A percentile compares a stretch with the other conserved stretches of the same genome.
Conservation (phyloP, 2,329 filamentous ascomycete species). For the Colletotrichum graminicola region DNA sequence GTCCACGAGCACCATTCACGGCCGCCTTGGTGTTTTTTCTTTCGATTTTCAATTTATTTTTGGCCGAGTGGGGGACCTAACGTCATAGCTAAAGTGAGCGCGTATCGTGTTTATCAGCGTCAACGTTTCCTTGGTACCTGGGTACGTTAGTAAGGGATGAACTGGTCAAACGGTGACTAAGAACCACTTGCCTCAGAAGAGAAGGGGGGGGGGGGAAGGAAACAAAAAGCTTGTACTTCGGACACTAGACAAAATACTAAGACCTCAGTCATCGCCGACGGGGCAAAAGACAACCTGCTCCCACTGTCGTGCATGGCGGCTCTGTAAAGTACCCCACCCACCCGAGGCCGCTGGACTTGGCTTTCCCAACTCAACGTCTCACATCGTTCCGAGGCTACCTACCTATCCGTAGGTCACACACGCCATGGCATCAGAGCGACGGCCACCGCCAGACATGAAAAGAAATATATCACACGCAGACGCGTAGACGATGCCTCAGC, state of each 20-base stretch:
- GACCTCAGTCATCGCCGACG: not conserved
- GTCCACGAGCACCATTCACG: constrained; percentile 6
- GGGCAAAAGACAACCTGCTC: constrained; percentile 2
- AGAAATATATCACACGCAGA: constrained; percentile 13
- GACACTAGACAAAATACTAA: not conserved
- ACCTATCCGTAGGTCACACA: not conserved
- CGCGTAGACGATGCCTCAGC: not conserved
- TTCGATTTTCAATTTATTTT: not conserved
- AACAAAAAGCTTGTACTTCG: not conserved
- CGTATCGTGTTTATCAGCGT: constrained; percentile 26
- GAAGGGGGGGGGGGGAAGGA: no score
- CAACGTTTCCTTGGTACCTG: not conserved
- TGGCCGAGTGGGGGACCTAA: not conserved
- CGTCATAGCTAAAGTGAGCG: constrained; percentile 25
- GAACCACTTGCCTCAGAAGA: constrained; percentile 8
- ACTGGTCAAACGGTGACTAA: constrained; percentile 12
- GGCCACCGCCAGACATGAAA: not conserved
- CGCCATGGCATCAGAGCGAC: constrained; percentile 14
- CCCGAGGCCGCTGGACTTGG: constrained; percentile 11
- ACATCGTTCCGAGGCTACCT: constrained; percentile 23
- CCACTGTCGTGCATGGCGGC: constrained; percentile 28
- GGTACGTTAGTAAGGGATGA: constrained; percentile 19
- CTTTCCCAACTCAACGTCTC: constrained; percentile 29
- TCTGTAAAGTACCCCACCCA: constrained; percentile 23
- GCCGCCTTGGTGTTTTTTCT: not conserved